phyloP scores from a whole-genome alignment of 495 filamentous ascomycete genomes.

The Penicillium cosmopolitanum region DNA sequence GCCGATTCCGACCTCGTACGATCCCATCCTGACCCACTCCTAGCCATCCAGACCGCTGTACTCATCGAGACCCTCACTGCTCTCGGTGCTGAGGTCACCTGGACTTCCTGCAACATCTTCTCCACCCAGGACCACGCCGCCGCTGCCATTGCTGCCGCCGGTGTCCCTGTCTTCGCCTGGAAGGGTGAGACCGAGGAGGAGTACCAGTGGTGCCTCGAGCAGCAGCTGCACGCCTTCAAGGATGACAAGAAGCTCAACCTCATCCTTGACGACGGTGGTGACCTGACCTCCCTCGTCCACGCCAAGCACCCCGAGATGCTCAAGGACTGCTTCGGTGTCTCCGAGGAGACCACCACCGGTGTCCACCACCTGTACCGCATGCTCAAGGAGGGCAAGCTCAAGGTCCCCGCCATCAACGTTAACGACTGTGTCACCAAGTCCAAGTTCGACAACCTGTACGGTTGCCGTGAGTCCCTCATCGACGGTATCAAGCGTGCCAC shows the following conservation, averaged over 20 bases:
- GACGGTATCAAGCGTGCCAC: slow-evolving; percentile 99
- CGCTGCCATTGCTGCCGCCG: slow-evolving; percentile 91
- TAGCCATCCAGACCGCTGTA: slow-evolving; percentile 97
- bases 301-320: slow-evolving; percentile 97
- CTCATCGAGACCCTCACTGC: slow-evolving; percentile 94
- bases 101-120: slow-evolving; percentile 98
- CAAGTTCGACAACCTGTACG: slow-evolving; percentile 99
- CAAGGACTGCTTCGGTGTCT: slow-evolving; percentile 95
- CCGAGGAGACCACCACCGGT: slow-evolving; percentile 99
- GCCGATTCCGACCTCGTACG: slow-evolving; percentile 4
- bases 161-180: slow-evolving; percentile 98
- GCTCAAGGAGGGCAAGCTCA: slow-evolving; percentile 89
- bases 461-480: slow-evolving; percentile 97
- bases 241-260: slow-evolving; percentile 95
- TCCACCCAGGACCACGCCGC: slow-evolving; percentile 98
- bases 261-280: slow-evolving; percentile 98
- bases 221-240: slow-evolving; percentile 96
- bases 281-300: slow-evolving; percentile 95
- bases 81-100: slow-evolving; percentile 97
- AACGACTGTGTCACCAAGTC: slow-evolving; percentile 99
- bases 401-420: slow-evolving; percentile 97
- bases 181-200: slow-evolving; percentile 99
- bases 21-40: slow-evolving; percentile 19
- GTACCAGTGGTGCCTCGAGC: slow-evolving; percentile 99
- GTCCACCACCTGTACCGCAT: slow-evolving; percentile 99